Evolutionary conservation across 2,329 filamentous ascomycete species (phyloP).

Genomic region (Microdochium nivale): DNA sequence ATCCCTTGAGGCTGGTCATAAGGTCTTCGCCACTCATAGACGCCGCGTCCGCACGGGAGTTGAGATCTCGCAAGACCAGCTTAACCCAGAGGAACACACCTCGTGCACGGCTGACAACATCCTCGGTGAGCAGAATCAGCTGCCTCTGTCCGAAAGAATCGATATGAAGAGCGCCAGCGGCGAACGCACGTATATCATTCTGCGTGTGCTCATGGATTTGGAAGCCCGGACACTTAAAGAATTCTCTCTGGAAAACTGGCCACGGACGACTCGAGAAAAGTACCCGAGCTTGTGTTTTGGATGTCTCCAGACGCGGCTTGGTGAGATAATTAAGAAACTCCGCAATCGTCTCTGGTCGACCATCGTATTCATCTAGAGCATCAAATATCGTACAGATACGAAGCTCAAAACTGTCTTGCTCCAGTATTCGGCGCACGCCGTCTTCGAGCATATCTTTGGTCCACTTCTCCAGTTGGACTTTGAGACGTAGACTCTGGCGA

Average conservation of each 20-base stretch:
- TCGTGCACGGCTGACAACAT: neutral
- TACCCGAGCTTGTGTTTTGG: neutral
- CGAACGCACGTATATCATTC: neutral
- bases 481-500: neutral
- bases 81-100: neutral
- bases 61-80: neutral
- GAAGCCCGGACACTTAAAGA: neutral
- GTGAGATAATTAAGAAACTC: neutral
- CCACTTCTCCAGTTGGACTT: neutral
- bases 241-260: neutral
- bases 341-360: neutral
- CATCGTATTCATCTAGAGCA: neutral
- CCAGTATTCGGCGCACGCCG: neutral
- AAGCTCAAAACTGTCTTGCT: neutral
- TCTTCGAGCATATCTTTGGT: neutral
- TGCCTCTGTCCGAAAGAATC: neutral
- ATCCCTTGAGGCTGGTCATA: neutral
- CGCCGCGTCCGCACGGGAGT: neutral
- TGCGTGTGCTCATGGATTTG: neutral
- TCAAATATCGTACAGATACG: neutral
- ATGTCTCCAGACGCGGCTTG: neutral
- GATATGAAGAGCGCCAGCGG: neutral
- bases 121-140: neutral
- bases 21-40: neutral
- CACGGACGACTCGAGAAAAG: neutral